These are phyloP conservation scores for Kodamaea sp. DNA, from an alignment of 1,139 yeast species.

Conservation along the genomic window DNA sequence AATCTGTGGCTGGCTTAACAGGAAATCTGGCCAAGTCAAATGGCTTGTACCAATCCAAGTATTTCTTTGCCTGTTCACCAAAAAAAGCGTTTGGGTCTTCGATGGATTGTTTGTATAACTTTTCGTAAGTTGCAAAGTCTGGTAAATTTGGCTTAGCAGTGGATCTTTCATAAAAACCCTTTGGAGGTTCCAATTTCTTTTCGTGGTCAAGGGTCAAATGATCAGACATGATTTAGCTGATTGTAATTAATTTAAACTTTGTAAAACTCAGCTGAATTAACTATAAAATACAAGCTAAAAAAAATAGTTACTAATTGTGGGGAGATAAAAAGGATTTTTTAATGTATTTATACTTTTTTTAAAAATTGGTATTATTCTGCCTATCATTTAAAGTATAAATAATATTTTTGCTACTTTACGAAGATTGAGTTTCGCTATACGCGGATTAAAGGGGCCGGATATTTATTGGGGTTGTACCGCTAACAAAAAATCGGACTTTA, in stretches of 20 bases:
- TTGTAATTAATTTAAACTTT: too few species aligned
- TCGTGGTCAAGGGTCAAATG: conserved; percentile 45
- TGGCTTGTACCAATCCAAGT: conserved; percentile 60
- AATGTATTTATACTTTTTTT: conserved; percentile 1
- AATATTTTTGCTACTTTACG: too few species aligned
- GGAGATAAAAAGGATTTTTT: too few species aligned
- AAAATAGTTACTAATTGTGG: too few species aligned
- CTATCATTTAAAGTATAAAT: too few species aligned
- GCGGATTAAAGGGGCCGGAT: too few species aligned
- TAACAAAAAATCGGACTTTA: too few species aligned
- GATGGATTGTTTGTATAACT: conserved; percentile 63
- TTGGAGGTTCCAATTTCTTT: conserved; percentile 46
- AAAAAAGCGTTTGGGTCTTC: conserved; percentile 64
- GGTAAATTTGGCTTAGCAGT: conserved; percentile 46
- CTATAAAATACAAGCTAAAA: too few species aligned
- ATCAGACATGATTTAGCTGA: conserved; percentile 4
- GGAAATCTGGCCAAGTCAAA: conserved; percentile 61
- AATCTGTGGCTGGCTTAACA: conserved; percentile 44
- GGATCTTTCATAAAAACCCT: conserved; percentile 54
- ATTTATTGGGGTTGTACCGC: too few species aligned
- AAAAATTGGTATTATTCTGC: too few species aligned
- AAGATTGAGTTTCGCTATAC: too few species aligned
- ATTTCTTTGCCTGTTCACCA: conserved; percentile 55
- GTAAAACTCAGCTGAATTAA: too few species aligned
- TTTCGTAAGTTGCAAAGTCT: conserved; percentile 54